Percentiles rank a stretch among this genome's conserved stretches.
Evolutionary conservation across 768 basidiomycete species (phyloP).

Genomic region (Kwoniella shandongensis): DNA sequence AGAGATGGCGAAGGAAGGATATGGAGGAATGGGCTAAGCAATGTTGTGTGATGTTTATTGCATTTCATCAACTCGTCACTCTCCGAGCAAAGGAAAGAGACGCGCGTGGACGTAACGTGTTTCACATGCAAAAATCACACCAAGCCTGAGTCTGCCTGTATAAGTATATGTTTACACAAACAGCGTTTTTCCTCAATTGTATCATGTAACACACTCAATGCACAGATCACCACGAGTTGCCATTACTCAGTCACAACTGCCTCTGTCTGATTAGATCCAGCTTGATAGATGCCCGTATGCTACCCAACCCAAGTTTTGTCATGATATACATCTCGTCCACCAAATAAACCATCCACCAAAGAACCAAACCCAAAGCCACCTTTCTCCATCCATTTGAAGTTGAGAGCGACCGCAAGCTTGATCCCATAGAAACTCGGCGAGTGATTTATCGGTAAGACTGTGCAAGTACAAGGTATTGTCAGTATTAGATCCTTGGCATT

Average conservation of each 20-base stretch:
- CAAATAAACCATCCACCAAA: conserved; percentile 25
- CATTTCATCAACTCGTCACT: no score
- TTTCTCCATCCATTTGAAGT: conserved; percentile 1
- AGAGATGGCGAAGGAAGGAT: neutral
- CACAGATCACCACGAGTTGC: no score
- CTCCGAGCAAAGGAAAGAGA: no score
- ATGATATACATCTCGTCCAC: conserved; percentile 44
- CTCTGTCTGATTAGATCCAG: neutral
- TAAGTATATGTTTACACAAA: no score
- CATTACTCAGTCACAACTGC: no score
- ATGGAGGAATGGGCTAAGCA: neutral
- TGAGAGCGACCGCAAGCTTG: no score
- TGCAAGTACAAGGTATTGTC: neutral
- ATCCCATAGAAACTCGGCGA: conserved; percentile 14
- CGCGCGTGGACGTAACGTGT: no score
- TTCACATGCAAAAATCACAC: no score
- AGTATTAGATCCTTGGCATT: neutral
- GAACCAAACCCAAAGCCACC: neutral
- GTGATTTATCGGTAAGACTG: conserved; percentile 45
- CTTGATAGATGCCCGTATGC: neutral
- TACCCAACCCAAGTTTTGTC: conserved; percentile 17
- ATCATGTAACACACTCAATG: no score
- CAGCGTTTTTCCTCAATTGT: no score
- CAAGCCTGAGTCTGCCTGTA: no score
- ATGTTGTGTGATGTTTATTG: neutral